phyloP scores from a whole-genome alignment of 306 rosid species.

The cucumber (Cucumis sativus) region DNA sequence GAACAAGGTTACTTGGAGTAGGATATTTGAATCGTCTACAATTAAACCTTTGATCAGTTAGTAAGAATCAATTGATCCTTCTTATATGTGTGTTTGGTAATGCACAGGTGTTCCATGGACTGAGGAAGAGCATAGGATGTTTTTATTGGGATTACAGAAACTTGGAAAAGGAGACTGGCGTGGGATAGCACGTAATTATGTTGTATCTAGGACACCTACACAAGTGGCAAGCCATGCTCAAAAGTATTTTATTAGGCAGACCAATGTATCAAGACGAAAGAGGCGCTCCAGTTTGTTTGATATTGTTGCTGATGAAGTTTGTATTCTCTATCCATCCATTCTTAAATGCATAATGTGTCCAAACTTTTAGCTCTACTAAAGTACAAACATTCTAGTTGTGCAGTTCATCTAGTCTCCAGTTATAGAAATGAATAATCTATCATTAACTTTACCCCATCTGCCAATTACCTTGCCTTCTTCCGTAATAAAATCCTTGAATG shows the following conservation, averaged over 20 bases:
- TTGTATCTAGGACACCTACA: conserved; percentile 87
- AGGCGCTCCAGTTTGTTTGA: conserved; percentile 97
- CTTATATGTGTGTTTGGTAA: conserved; percentile 5
- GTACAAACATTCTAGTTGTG: background rate
- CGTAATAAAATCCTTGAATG: background rate
- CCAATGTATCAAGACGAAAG: conserved; percentile 80
- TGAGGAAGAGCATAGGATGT: conserved; percentile 98
- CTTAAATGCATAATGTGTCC: background rate
- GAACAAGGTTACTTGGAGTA: background rate
- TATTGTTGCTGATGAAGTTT: conserved; percentile 79
- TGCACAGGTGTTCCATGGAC: conserved; percentile 90
- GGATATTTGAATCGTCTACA: background rate
- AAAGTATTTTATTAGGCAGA: conserved; percentile 90
- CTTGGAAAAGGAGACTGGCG: conserved; percentile 99
- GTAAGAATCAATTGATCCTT: background rate
- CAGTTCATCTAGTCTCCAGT: background rate
- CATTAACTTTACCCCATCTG: background rate
- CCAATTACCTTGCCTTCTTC: background rate
- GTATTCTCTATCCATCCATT: background rate
- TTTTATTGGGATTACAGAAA: conserved; percentile 86
- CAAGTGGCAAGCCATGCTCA: conserved; percentile 99
- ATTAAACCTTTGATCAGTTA: background rate
- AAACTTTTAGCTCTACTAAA: background rate
- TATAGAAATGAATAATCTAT: background rate
- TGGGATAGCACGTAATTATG: conserved; percentile 92